Evolutionary conservation across 306 rosid genomes (phyloP).

Genomic region (Castanea mollissima): DNA sequence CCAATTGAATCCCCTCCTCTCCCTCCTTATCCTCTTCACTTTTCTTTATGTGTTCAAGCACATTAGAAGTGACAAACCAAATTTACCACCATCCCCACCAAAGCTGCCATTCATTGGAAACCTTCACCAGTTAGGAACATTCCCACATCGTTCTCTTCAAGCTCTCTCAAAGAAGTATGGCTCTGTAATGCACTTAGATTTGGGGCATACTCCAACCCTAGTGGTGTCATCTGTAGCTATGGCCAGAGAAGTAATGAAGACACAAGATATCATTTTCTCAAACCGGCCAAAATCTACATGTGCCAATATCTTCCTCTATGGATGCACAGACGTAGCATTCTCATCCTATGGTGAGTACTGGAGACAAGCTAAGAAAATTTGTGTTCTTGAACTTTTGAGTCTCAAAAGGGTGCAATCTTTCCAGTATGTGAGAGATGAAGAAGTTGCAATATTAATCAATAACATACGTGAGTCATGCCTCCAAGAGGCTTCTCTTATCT

Average conservation of each 20-base stretch:
- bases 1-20: neutral
- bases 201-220: conserved; percentile 30
- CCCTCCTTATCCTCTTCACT: neutral
- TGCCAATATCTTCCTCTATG: conserved; percentile 23
- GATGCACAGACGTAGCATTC: conserved; percentile 21
- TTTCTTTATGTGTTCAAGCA: neutral
- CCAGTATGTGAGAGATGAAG: conserved; percentile 21
- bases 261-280: conserved; percentile 5
- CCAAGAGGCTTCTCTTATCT: neutral
- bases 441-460: neutral
- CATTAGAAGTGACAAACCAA: neutral
- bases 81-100: conserved; percentile 44
- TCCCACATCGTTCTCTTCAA: conserved; percentile 32
- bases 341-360: conserved; percentile 34
- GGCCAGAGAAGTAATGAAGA: neutral
- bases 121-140: conserved; percentile 40
- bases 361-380: conserved; percentile 30
- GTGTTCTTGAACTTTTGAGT: conserved; percentile 41
- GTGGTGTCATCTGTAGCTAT: conserved; percentile 27
- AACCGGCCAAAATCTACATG: conserved; percentile 11
- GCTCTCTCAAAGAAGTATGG: conserved; percentile 34
- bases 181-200: conserved; percentile 25
- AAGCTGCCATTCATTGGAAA: conserved; percentile 40
- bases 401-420: conserved; percentile 26
- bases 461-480: neutral